Evolutionary conservation across 2,329 filamentous ascomycete genomes (phyloP).

Genomic region (Bipolaris zeicola): DNA sequence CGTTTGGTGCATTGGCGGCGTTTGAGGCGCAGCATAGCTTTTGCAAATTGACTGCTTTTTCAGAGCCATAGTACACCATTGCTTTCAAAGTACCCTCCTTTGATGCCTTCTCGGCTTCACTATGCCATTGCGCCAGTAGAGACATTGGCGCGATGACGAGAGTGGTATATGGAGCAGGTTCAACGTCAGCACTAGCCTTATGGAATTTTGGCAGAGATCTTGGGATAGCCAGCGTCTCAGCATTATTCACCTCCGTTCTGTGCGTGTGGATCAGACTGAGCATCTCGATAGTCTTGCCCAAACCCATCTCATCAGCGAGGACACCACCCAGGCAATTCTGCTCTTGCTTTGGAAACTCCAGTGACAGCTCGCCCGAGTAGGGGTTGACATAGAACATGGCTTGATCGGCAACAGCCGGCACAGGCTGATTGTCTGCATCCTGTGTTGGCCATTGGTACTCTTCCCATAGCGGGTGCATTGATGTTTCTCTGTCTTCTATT

Average conservation of each 20-base stretch:
- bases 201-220: conserved; percentile 68
- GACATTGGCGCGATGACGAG: conserved; percentile 97
- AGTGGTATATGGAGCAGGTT: conserved; percentile 83
- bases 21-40: conserved; percentile 78
- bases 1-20: conserved; percentile 75
- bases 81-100: conserved; percentile 80
- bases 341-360: conserved; percentile 91
- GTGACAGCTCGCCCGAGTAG: conserved; percentile 90
- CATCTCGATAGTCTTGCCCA: conserved; percentile 99
- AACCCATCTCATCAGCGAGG: conserved; percentile 94
- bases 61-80: conserved; percentile 88
- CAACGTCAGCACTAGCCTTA: conserved; percentile 61
- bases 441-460: conserved; percentile 89
- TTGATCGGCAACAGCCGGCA: conserved; percentile 69
- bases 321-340: conserved; percentile 94
- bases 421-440: conserved; percentile 80
- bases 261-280: conserved; percentile 89
- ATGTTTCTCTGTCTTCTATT: conserved; percentile 68
- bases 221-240: conserved; percentile 52
- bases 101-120: conserved; percentile 90
- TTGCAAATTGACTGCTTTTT: conserved; percentile 80
- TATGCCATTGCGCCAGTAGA: conserved; percentile 94
- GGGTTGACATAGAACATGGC: conserved; percentile 91
- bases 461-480: conserved; percentile 98
- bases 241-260: conserved; percentile 59